Base-by-base conservation (phyloP, 139 green algal genomes). In the Coccomyxa sp. region DNA sequence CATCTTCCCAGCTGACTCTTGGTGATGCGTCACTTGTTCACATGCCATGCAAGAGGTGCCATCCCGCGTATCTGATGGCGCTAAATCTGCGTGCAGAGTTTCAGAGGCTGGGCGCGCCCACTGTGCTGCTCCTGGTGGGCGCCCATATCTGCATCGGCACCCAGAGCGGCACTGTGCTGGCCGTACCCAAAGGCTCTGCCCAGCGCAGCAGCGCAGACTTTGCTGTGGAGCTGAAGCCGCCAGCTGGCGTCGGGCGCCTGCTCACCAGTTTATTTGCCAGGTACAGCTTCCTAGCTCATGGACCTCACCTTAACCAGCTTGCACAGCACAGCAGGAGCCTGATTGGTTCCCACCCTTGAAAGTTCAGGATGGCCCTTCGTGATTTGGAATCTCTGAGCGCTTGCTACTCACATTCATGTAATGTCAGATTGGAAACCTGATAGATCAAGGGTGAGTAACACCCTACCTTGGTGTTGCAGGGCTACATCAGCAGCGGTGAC, bases 221-320 rank as follows among this genome's bases (percentile, higher is more conserved):
- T 34, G 33, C 34, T 10, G 40, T 36, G 18, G 69, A 74, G 69
- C 69, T 74, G 14, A 34, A 74, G 3, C 10, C 33, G 27, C 33
- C 34, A 41, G 14, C 33, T 34, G 16, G 24, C 33, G 69, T 74
- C 0, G 34, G 34, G 14, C 33, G 69, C 33, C 5, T 44, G 12
- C 33, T 74, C 69, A 44, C 69, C 12, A 34, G 69, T 24, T 74
- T 74, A 8, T 74, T 74, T 71, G 64, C 24, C 64, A 71, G 64
- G 64, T 36, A 34, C 18, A 14, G 44, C 18, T 22, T 64, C 4
- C 18, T 64, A 18, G 22, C 50, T 2, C 50, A 1, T 64, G 50
- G 27, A 6, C 5, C 22, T 64, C 50, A n/a, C n/a, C n/a, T n/a
- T n/a, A n/a, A n/a, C n/a, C n/a, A n/a, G n/a, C n/a, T n/a, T n/a